Evolutionary conservation across 306 rosid species (phyloP).

Genomic region (Mimosa bimucronata): DNA sequence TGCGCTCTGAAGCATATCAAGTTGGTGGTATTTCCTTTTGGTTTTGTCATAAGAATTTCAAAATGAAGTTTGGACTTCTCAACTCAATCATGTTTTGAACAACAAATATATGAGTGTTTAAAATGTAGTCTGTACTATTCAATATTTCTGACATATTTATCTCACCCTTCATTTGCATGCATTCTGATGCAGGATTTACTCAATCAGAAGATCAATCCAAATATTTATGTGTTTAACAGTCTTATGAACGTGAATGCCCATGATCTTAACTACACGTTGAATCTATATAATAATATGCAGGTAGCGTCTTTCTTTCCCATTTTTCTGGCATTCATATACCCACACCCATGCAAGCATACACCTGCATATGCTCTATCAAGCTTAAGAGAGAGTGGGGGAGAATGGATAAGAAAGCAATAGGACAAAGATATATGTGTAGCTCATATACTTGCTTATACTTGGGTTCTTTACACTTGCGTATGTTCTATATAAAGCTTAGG

Average conservation of each 20-base stretch:
- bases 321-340: conserved; percentile 1
- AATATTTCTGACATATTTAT: conserved; percentile 25
- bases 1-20: background rate
- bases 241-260: conserved; percentile 90
- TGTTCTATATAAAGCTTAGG: background rate
- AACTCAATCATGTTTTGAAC: conserved; percentile 28
- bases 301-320: conserved; percentile 43
- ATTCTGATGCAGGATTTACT: conserved; percentile 74
- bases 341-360: background rate
- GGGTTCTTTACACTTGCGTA: background rate
- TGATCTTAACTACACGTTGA: conserved; percentile 76
- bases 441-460: conserved; percentile 4
- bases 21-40: conserved; percentile 18
- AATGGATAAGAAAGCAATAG: background rate
- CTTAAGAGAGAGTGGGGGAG: background rate
- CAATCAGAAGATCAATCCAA: conserved; percentile 79
- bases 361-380: background rate
- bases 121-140: conserved; percentile 1
- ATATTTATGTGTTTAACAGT: conserved; percentile 89
- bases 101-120: background rate
- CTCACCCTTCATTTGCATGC: conserved; percentile 32
- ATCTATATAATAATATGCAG: conserved; percentile 69
- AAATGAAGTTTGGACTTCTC: conserved; percentile 28
- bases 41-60: conserved; percentile 25
- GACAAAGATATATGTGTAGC: conserved; percentile 7